phyloP scores from a whole-genome alignment of 2,329 filamentous ascomycete genomes.

The Colletotrichum sp. region DNA sequence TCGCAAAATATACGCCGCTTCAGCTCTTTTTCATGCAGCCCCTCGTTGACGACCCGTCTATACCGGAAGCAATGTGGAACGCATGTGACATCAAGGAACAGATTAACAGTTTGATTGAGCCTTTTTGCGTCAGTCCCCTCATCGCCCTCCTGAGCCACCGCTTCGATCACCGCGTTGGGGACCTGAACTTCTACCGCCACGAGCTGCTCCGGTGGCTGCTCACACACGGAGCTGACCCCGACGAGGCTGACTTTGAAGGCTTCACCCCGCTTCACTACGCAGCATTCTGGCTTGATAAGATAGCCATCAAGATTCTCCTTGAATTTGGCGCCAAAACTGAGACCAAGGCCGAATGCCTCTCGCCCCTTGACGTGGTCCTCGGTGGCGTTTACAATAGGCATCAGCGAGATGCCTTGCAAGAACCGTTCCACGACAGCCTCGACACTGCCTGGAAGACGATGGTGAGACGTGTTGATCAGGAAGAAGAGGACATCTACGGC shows the following conservation, averaged over 20 bases:
- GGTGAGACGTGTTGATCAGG: background rate
- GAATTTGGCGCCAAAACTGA: background rate
- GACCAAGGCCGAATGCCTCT: background rate
- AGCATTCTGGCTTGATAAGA: constrained; percentile 5
- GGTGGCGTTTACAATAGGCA: background rate
- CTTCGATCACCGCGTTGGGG: background rate
- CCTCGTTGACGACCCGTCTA: background rate
- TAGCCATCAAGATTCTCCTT: background rate
- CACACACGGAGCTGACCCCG: background rate
- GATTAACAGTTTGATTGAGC: background rate
- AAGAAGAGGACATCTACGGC: background rate
- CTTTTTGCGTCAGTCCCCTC: background rate
- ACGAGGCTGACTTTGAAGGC: background rate
- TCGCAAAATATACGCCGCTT: background rate
- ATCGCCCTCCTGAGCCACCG: constrained; percentile 3
- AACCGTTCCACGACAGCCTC: background rate
- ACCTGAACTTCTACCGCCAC: background rate
- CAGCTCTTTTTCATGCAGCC: constrained; percentile 9
- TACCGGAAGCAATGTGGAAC: background rate
- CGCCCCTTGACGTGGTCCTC: background rate
- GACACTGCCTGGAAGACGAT: background rate
- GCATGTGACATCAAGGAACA: background rate
- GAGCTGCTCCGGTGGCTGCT: constrained; percentile 2
- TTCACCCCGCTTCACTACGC: constrained; percentile 6
- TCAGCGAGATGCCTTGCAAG: background rate